Percentiles rank a stretch among this genome's conserved stretches.
Conservation (phyloP, 164 flowering plant genomes). For the Macadamia tetraphylla region DNA sequence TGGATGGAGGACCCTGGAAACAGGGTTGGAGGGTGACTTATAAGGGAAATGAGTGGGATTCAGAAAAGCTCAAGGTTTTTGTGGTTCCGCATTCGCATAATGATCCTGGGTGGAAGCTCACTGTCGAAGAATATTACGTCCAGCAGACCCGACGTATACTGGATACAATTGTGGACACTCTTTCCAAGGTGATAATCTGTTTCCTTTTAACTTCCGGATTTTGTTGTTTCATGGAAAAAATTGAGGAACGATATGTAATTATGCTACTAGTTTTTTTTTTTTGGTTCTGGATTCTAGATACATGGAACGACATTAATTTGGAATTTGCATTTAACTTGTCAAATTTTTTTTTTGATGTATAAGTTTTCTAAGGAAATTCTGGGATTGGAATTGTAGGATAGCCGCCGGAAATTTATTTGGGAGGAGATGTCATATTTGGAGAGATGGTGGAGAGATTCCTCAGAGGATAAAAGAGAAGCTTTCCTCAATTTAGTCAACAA, state of each 20-base stretch:
- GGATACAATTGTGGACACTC: constrained; percentile 80
- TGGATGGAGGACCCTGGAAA: constrained; percentile 92
- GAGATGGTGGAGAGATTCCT: constrained; percentile 97
- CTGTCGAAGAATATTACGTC: constrained; percentile 92
- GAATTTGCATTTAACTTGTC: too few relatives aligned
- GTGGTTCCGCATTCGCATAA: constrained; percentile 99
- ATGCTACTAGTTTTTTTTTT: too few relatives aligned
- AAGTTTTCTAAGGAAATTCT: background rate
- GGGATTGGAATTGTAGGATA: constrained; percentile 48
- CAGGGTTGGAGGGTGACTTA: constrained; percentile 88
- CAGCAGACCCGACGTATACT: constrained; percentile 71
- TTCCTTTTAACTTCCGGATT: too few relatives aligned
- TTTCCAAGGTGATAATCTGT: constrained; percentile 54
- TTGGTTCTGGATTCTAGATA: too few relatives aligned
- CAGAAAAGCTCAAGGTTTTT: constrained; percentile 82
- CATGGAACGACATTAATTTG: too few relatives aligned
- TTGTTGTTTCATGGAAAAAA: too few relatives aligned
- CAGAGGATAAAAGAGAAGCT: constrained; percentile 46
- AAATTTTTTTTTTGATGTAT: too few relatives aligned
- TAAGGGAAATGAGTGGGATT: constrained; percentile 80
- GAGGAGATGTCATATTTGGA: constrained; percentile 99
- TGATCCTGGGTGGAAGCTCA: constrained; percentile 98
- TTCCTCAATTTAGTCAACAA: constrained; percentile 62
- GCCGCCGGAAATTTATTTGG: constrained; percentile 94
- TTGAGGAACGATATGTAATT: too few relatives aligned